A percentile compares a stretch with the other conserved stretches of the same genome.
These are phyloP conservation scores for Canna indica DNA, from an alignment of 176 grass and related monocot species.

Conservation along the genomic window DNA sequence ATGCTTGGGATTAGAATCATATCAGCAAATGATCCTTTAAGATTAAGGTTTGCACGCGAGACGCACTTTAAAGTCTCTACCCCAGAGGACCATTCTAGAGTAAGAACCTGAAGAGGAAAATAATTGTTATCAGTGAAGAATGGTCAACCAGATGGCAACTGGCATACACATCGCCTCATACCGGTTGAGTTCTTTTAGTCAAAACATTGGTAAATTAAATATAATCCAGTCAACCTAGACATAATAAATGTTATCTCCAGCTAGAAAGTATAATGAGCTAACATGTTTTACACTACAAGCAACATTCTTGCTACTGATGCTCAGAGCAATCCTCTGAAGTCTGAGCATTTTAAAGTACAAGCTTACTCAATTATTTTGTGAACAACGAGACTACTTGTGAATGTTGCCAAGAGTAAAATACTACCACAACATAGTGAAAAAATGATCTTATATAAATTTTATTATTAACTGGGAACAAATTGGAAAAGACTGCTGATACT, in stretches of 20 bases:
- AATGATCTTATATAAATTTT: too few species aligned
- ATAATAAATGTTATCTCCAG: neutral
- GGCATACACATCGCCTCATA: neutral
- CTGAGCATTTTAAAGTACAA: neutral
- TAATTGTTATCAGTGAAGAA: constrained; percentile 7
- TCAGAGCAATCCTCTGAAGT: neutral
- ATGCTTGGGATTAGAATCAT: constrained; percentile 87
- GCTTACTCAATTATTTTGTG: neutral
- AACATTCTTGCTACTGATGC: neutral
- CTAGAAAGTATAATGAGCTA: neutral
- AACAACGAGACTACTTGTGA: neutral
- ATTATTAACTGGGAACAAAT: too few species aligned
- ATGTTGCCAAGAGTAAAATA: neutral
- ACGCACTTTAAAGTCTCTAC: constrained; percentile 59
- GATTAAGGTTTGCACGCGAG: constrained; percentile 57
- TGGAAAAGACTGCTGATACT: too few species aligned
- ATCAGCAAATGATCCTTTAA: constrained; percentile 96
- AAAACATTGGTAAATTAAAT: neutral
- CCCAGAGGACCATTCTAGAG: constrained; percentile 54
- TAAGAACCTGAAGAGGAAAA: constrained; percentile 61
- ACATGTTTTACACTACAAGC: neutral
- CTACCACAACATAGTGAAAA: neutral
- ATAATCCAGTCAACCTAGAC: neutral
- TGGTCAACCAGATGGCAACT: constrained; percentile 3
- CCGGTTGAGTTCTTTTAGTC: neutral